These are phyloP conservation scores for Usnea hakonensis DNA, from an alignment of 495 filamentous ascomycete genomes.

Conservation along the genomic window DNA sequence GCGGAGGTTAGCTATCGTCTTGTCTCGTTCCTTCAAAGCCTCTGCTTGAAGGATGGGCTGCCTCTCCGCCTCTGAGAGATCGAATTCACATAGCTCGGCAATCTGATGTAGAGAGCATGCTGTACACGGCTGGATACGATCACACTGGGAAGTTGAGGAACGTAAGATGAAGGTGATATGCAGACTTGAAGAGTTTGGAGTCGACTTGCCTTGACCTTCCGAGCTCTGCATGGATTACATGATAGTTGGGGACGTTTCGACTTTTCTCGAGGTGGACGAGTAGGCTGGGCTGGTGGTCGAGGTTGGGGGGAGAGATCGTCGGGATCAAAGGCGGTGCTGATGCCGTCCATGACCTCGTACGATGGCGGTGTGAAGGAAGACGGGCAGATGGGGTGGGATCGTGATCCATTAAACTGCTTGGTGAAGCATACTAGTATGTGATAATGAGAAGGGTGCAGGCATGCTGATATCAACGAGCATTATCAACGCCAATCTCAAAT, in stretches of 20 bases:
- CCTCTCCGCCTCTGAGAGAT: slow-evolving; percentile 36
- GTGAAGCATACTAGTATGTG: slow-evolving; percentile 7
- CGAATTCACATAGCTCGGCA: slow-evolving; percentile 39
- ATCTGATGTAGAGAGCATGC: slow-evolving; percentile 40
- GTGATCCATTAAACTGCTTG: slow-evolving; percentile 12
- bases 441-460: neutral
- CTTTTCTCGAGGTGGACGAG: slow-evolving; percentile 21
- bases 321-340: slow-evolving; percentile 9
- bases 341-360: slow-evolving; percentile 10
- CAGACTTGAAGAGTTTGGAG: too few relatives aligned
- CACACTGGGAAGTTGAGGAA: slow-evolving; percentile 32
- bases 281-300: slow-evolving; percentile 8
- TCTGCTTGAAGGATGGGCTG: slow-evolving; percentile 35
- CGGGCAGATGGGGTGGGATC: neutral
- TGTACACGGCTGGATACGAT: slow-evolving; percentile 41
- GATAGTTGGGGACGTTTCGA: slow-evolving; percentile 24
- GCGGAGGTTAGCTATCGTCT: slow-evolving; percentile 22
- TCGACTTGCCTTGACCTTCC: slow-evolving; percentile 21
- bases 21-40: slow-evolving; percentile 26
- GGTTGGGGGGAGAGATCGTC: neutral
- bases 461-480: slow-evolving; percentile 12
- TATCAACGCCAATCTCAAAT: slow-evolving; percentile 10
- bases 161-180: neutral
- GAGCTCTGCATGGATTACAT: slow-evolving; percentile 23
- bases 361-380: slow-evolving; percentile 4